Evolutionary conservation across 106 monocot species (phyloP), one percentile per base, ranked within the genome.

Genomic region (Apostasia shenzhenica): DNA sequence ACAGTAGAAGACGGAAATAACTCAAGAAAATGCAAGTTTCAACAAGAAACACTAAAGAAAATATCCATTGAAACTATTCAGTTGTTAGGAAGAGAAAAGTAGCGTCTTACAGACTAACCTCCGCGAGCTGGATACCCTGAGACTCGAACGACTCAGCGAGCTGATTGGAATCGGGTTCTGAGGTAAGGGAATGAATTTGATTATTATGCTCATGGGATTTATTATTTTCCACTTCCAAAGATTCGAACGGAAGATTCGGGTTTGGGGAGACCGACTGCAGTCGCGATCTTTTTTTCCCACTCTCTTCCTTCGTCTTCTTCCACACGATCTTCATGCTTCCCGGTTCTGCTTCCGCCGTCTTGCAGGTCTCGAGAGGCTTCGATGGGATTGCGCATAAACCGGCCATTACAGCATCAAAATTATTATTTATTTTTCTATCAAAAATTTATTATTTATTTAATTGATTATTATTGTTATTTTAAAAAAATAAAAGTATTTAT

Each of bases 101-200:
- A 41, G 3, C 8, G 6, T 9, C 39, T 3, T 45, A 13, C 62
- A 1, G 5, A 45, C 45, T 13, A 63, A 94, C 94, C 84, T 94
- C 94, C 12, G 94, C 94, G 51, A 94, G 77, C 50, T 67, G 81
- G 66, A 87, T 70, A 44, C 94, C 94, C 55, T 87, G 73, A 14
- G 78, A 71, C 47, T 77, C 82, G 72, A 81, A 76, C 14, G 67
- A 74, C 26, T 81, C 76, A 13, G 82, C 73, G 11, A 80, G 67
- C 66, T 61, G 63, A 57, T 42, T 68, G 48, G 73, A 60, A 64
- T 81, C 77, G 40, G 43, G 45, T 1, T 59, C 62, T 51, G 6
- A 14, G 3, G 73, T 57, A 46, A 66, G 73, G 62, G 67, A 41
- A 42, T 43, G 42, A 54, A 37, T 71, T 42, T 5, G 11, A 53